Evolutionary conservation across 1,284 basidiomycete species (phyloP), one percentile per base, ranked within the genome.

Genomic region (Cutaneotrichosporon cutaneum): DNA sequence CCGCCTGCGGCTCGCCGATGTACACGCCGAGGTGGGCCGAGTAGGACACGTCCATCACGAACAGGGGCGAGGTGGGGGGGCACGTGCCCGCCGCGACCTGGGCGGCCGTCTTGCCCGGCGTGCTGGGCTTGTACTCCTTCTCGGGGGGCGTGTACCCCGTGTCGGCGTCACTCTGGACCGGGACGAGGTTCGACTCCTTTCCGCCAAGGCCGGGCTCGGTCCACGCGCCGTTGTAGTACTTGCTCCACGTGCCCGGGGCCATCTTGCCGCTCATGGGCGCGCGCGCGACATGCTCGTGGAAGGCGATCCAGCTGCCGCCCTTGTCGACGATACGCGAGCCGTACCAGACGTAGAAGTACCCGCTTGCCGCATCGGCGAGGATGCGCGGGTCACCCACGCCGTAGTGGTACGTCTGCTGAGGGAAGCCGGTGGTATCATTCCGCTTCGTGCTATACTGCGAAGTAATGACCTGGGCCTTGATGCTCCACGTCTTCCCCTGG

Each of bases 361-460:
- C 64, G 13, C n/a, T 16, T 11, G 32, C 27, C 1, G 53, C 3
- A 33, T 65, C 64, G 11, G 45, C 48, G 24, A 18, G 24, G 30
- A 65, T n/a, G 9, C 64, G 64, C 35, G 54, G 64, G 58, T 65
- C 64, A 13, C 64, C 64, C 33, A 47, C 36, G n/a, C 64, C 60
- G 11, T 35, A 65, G 35, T 52, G 42, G 56, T 62, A 65, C 18
- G 64, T 65, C 4, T 54, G 4, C 11, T 54, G 16, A 18, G 64
- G 55, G 35, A 65, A 65, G 1, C 48, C 36, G 3, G 22, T 11
- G 14, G 8, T 50, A 53, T 65, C 60, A 11, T 26, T 53, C n/a
- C 64, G 60, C 22, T 32, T 16, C 1, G 64, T 65, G 18, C 7
- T 2, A 52, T 58, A 65, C 26, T 51, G 60, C 3, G 36, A 42